Evolutionary conservation across 352 stramenopile genomes (phyloP), one percentile per base, ranked within the genome.

Genomic region (Phytopythium delawarense): DNA sequence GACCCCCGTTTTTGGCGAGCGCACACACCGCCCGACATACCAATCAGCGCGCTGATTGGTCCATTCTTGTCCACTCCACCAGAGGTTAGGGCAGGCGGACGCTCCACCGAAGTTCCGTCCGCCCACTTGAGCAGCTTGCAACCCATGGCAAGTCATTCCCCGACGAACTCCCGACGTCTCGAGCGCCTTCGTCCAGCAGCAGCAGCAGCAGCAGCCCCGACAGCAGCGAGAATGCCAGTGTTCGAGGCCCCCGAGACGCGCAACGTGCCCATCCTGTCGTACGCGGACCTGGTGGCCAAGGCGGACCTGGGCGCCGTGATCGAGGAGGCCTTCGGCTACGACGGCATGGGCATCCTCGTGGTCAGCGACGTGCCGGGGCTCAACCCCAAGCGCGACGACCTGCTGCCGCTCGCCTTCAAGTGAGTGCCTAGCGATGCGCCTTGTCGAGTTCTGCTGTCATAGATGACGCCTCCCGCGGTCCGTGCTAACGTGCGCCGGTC

Each of bases 321-420:
- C 51, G 79, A 93, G 50, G 71, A 82, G 25, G 92, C 92, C 2
- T 98, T 97, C 49, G 92, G 91, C 56, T 85, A 83, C 62, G 80
- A 97, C 61, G 93, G 92, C 42, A 84, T 98, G 60, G 93, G 92
- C 45, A 92, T 98, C 61, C 64, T 98, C 45, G 88, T 85, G 12
- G 89, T 98, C 21, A 87, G 76, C 46, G 88, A 84, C 62, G 90
- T 98, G 21, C 89, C 91, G 4, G 80, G 81, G 49, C 82, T 97
- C 58, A 73, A 81, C 51, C 62, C 80, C 35, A 89, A 85, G 71
- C 81, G 93, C 20, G 66, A 75, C 53, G 68, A 68, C 42, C 72
- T 98, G 51, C 71, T 99, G 35, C 83, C 92, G 5, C 74, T 97
- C 32, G 91, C 91, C n/a, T 94, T 93, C 66, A 59, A 75, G 57